phyloP scores from a whole-genome alignment of 352 stramenopile genomes.

The Lagenidium sp. region DNA sequence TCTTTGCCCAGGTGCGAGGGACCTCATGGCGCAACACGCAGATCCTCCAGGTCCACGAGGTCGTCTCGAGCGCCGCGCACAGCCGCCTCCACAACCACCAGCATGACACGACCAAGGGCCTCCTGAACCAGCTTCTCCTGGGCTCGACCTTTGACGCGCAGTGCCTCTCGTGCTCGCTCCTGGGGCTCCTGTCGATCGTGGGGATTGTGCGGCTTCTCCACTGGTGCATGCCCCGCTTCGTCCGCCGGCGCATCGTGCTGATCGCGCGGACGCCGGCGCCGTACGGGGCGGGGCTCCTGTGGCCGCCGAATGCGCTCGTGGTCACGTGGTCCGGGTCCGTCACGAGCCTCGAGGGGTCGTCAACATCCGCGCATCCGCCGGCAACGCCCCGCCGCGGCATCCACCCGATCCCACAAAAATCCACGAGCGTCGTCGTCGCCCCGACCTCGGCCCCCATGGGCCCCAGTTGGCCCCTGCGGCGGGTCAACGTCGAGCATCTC shows the following conservation, averaged over 20 bases:
- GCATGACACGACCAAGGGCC: neutral
- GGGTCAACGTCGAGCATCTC: no score
- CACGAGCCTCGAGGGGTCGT: neutral
- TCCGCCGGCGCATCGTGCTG: neutral
- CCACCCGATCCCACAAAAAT: no score
- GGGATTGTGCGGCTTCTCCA: neutral
- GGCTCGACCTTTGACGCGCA: neutral
- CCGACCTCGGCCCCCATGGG: no score
- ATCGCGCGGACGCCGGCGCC: slow-evolving; percentile 3
- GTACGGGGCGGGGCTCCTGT: slow-evolving; percentile 1
- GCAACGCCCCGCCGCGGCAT: no score
- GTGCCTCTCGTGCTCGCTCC: neutral
- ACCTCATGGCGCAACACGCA: neutral
- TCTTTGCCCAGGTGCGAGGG: neutral
- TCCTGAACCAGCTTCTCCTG: neutral
- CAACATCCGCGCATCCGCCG: no score
- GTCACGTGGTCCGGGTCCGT: slow-evolving; percentile 9
- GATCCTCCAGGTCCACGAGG: neutral
- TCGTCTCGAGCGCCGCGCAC: neutral
- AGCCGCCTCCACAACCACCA: neutral
- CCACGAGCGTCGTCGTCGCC: no score
- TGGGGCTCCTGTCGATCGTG: neutral
- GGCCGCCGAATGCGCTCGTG: slow-evolving; percentile 1
- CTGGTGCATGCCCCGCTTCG: neutral
- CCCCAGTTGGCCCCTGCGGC: no score